Evolutionary conservation across 2,329 filamentous ascomycete species (phyloP).

Genomic region (Calonectria multiphialidica): DNA sequence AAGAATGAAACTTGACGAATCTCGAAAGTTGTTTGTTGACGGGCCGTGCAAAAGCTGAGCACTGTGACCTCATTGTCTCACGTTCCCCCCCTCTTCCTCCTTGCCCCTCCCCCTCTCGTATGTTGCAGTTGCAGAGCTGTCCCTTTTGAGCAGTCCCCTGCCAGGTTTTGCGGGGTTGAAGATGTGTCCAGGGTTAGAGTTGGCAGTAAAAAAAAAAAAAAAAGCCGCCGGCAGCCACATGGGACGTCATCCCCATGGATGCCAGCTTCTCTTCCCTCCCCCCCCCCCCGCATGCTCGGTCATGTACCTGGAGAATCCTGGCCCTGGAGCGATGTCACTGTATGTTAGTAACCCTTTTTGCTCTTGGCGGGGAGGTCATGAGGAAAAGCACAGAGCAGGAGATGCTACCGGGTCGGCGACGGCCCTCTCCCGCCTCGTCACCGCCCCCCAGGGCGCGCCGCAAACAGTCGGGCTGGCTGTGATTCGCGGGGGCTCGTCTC

Average conservation of each 20-base stretch:
- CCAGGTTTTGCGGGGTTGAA: background rate
- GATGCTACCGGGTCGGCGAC: background rate
- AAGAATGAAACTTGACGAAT: background rate
- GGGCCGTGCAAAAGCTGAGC: background rate
- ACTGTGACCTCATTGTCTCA: conserved; percentile 1
- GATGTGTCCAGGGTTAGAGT: background rate
- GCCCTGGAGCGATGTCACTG: background rate
- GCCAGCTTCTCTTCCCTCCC: too few relatives aligned
- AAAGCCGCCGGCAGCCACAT: background rate
- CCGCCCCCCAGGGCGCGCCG: conserved; percentile 7
- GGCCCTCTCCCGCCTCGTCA: background rate
- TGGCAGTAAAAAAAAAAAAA: background rate
- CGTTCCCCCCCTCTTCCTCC: background rate
- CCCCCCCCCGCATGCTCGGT: conserved; percentile 4
- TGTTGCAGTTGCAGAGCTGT: background rate
- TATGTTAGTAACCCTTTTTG: background rate
- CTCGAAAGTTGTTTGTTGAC: background rate
- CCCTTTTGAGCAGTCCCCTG: background rate
- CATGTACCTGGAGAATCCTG: background rate
- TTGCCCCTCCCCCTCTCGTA: background rate
- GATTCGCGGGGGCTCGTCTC: background rate
- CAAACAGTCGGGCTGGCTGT: background rate
- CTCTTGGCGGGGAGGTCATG: background rate
- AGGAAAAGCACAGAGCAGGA: background rate
- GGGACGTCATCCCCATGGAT: background rate